These are phyloP conservation scores for Hyphodiscus hymeniophilus DNA, from an alignment of 495 filamentous ascomycete genomes.

Conservation along the genomic window DNA sequence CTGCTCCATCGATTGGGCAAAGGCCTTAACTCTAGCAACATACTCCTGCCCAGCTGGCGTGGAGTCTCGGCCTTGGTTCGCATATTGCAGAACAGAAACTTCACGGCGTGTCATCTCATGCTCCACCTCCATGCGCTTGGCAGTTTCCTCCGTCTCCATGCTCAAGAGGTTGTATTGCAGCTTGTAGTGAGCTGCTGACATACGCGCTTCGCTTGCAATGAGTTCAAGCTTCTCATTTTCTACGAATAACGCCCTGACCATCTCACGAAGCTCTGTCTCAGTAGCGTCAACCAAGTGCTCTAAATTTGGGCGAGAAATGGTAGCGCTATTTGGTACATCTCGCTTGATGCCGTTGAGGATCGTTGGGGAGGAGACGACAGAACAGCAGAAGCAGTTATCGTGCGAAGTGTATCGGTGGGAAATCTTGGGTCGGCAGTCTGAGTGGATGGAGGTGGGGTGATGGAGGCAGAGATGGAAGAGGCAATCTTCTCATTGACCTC, in stretches of 20 bases:
- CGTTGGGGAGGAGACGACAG: slow-evolving; percentile 51
- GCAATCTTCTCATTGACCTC: not conserved
- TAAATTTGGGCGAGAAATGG: slow-evolving; percentile 43
- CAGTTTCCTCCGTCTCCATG: slow-evolving; percentile 78
- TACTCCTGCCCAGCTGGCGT: slow-evolving; percentile 36
- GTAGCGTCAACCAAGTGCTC: slow-evolving; percentile 58
- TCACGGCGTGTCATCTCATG: slow-evolving; percentile 88
- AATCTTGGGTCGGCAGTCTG: slow-evolving; percentile 31
- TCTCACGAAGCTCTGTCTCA: slow-evolving; percentile 46
- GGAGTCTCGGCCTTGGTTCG: slow-evolving; percentile 5
- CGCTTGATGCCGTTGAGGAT: slow-evolving; percentile 40
- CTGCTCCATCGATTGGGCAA: slow-evolving; percentile 51
- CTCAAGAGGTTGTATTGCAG: slow-evolving; percentile 81
- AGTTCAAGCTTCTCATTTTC: slow-evolving; percentile 51
- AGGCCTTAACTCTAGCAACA: slow-evolving; percentile 38
- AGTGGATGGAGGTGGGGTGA: slow-evolving; percentile 72
- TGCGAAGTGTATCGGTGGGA: slow-evolving; percentile 28
- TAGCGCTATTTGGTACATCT: slow-evolving; percentile 40
- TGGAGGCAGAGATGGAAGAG: slow-evolving; percentile 31
- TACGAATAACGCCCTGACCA: slow-evolving; percentile 42
- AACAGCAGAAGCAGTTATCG: slow-evolving; percentile 33
- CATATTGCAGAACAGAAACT: slow-evolving; percentile 68
- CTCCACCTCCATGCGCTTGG: slow-evolving; percentile 84
- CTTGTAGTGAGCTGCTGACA: slow-evolving; percentile 84
- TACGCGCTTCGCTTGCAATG: slow-evolving; percentile 56